Conservation (phyloP, 805 yeast species). For the Suhomyces prunicola region DNA sequence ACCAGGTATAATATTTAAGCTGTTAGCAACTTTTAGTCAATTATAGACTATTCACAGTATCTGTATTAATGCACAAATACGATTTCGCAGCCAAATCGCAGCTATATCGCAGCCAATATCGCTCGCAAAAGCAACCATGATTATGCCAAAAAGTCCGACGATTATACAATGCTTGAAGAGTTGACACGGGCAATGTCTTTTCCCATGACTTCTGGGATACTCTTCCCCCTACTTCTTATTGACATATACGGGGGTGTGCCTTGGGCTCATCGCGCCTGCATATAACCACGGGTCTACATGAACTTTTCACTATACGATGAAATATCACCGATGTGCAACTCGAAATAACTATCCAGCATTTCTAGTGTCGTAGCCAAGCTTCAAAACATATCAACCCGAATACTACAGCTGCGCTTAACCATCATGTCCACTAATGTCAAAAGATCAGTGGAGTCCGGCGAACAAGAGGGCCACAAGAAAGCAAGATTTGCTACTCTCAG, state of each 20-base stretch:
- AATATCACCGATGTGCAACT: background rate
- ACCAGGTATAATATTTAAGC: background rate
- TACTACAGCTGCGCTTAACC: background rate
- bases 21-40: background rate
- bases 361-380: background rate
- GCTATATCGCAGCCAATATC: background rate
- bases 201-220: no score
- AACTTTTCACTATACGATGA: background rate
- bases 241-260: background rate
- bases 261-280: constrained; percentile 2
- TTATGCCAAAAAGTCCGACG: background rate
- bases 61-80: background rate
- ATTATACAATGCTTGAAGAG: background rate
- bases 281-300: background rate
- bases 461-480: constrained; percentile 10
- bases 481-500: constrained; percentile 8
- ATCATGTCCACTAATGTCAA: constrained; percentile 2
- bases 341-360: constrained; percentile 2
- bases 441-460: constrained; percentile 7
- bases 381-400: background rate
- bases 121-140: background rate
- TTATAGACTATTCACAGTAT: background rate
- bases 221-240: no score
- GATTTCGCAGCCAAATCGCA: background rate
- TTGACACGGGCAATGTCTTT: background rate